phyloP scores from a whole-genome alignment of 2,329 filamentous ascomycete genomes.

The Fusarium robinianum region DNA sequence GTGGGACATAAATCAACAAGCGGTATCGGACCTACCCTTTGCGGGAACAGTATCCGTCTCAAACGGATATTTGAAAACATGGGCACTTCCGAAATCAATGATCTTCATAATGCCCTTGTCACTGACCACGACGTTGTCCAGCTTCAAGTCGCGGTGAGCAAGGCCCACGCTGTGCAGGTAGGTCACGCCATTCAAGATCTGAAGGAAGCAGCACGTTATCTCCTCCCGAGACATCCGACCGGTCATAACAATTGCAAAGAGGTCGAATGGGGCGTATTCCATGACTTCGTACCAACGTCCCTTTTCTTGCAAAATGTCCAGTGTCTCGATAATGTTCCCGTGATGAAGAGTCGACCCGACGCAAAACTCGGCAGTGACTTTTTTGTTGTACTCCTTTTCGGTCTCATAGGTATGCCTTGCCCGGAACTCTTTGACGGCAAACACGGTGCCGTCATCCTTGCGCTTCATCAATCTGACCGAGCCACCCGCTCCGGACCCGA shows the following conservation, averaged over 20 bases:
- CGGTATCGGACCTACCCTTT: slow-evolving; percentile 39
- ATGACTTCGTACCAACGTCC: slow-evolving; percentile 97
- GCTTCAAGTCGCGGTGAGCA: slow-evolving; percentile 90
- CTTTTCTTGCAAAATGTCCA: slow-evolving; percentile 95
- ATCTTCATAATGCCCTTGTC: slow-evolving; percentile 98
- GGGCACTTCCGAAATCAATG: slow-evolving; percentile 97
- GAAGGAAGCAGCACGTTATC: slow-evolving; percentile 86
- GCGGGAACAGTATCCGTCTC: slow-evolving; percentile 65
- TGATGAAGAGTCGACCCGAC: slow-evolving; percentile 96
- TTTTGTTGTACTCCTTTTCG: slow-evolving; percentile 95
- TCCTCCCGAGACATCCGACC: slow-evolving; percentile 95
- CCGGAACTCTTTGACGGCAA: slow-evolving; percentile 97
- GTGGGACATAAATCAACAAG: not conserved
- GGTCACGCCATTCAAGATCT: slow-evolving; percentile 91
- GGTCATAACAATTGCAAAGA: slow-evolving; percentile 99
- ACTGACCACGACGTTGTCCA: slow-evolving; percentile 98
- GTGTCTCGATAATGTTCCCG: slow-evolving; percentile 96
- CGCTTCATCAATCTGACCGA: slow-evolving; percentile 94
- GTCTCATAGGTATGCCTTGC: slow-evolving; percentile 91
- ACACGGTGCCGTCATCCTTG: slow-evolving; percentile 88
- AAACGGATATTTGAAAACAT: slow-evolving; percentile 96
- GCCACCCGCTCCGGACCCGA: slow-evolving; percentile 92
- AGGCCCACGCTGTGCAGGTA: slow-evolving; percentile 95
- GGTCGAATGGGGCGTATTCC: slow-evolving; percentile 95
- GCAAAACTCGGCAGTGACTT: slow-evolving; percentile 97